phyloP scores from a whole-genome alignment of 2,329 filamentous ascomycete genomes.

The Hypomyces perniciosus region DNA sequence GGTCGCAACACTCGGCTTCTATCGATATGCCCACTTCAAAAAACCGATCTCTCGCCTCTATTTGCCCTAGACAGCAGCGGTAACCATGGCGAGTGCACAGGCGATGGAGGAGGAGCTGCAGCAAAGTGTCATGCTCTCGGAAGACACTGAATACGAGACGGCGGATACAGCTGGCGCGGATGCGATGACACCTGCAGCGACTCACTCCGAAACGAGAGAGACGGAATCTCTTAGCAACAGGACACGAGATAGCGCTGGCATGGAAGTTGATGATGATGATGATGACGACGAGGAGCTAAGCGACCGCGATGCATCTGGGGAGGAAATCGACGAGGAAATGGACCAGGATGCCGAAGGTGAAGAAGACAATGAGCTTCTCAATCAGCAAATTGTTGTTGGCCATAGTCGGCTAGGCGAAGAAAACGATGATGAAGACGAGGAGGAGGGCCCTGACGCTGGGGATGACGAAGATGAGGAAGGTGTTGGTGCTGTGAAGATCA shows the following conservation, averaged over 20 bases:
- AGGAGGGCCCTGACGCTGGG: slow-evolving; percentile 29
- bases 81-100: slow-evolving; percentile 45
- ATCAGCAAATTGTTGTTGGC: slow-evolving; percentile 22
- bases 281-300: slow-evolving; percentile 30
- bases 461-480: slow-evolving; percentile 43
- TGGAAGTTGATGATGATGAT: slow-evolving; percentile 21
- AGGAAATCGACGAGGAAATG: slow-evolving; percentile 34
- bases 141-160: slow-evolving; percentile 39
- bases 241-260: background rate
- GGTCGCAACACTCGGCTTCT: slow-evolving; percentile 17
- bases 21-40: slow-evolving; percentile 26
- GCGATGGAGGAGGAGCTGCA: slow-evolving; percentile 54
- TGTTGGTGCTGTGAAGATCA: slow-evolving; percentile 52
- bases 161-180: slow-evolving; percentile 27
- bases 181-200: slow-evolving; percentile 19
- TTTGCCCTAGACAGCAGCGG: slow-evolving; percentile 21
- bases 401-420: slow-evolving; percentile 18
- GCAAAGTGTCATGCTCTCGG: slow-evolving; percentile 47
- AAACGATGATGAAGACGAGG: slow-evolving; percentile 25
- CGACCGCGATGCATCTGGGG: slow-evolving; percentile 37
- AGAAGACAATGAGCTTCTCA: slow-evolving; percentile 31
- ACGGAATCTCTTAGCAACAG: background rate
- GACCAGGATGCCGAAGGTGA: slow-evolving; percentile 32
- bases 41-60: slow-evolving; percentile 9
- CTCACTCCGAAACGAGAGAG: background rate